Evolutionary conservation across 768 basidiomycete genomes (phyloP).

Genomic region (Hericium erinaceus): DNA sequence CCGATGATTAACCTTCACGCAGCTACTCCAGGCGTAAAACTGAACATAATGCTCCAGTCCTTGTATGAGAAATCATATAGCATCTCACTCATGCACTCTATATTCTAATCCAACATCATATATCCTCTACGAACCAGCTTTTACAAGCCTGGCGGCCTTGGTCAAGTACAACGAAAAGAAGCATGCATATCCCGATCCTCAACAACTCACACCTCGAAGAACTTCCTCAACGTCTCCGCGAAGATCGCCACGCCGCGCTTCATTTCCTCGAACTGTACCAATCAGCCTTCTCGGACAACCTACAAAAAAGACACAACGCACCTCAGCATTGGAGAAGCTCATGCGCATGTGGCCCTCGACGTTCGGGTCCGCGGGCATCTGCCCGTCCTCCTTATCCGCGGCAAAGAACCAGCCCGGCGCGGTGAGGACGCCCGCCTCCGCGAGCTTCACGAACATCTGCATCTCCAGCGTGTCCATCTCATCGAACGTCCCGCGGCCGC

Average conservation of each 20-base stretch:
- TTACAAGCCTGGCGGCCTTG: background rate
- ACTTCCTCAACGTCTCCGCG: conserved; percentile 5
- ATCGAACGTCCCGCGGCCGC: conserved; percentile 14
- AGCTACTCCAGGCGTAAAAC: too few relatives aligned
- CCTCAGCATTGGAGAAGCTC: conserved; percentile 46
- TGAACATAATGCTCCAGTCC: too few relatives aligned
- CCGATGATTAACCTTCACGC: too few relatives aligned
- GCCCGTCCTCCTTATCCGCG: conserved; percentile 17
- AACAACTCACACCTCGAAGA: background rate
- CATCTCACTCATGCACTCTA: too few relatives aligned
- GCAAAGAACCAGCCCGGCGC: conserved; percentile 51
- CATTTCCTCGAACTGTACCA: conserved; percentile 12
- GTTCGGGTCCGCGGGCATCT: conserved; percentile 11
- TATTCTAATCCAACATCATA: too few relatives aligned
- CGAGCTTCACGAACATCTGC: conserved; percentile 51
- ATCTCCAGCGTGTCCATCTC: conserved; percentile 39
- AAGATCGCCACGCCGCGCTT: conserved; percentile 9
- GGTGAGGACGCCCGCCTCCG: conserved; percentile 53
- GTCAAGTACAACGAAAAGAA: background rate
- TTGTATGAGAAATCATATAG: too few relatives aligned
- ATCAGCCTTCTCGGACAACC: background rate
- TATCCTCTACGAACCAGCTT: background rate
- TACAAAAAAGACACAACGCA: conserved; percentile 19
- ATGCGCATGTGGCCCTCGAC: conserved; percentile 45
- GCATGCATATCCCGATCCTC: background rate